phyloP scores from a whole-genome alignment of 345 rosid species.

The Gossypium stocksii region DNA sequence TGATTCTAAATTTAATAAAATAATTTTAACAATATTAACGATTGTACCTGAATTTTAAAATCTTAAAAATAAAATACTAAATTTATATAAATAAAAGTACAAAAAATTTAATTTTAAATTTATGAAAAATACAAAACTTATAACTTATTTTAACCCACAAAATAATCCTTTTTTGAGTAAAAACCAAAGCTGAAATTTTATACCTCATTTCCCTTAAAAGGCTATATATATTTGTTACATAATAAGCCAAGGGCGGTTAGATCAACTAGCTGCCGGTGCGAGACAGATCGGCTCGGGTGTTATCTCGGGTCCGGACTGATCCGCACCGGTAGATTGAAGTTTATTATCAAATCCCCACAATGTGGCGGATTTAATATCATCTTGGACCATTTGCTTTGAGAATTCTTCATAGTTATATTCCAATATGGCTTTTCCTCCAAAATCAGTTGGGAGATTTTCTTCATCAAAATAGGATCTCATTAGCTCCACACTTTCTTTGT shows the following conservation, averaged over 20 bases:
- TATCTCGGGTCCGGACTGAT: slow-evolving; percentile 48
- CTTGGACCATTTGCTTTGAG: slow-evolving; percentile 69
- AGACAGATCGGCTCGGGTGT: slow-evolving; percentile 46
- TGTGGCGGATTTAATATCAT: slow-evolving; percentile 61
- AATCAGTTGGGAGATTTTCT: slow-evolving; percentile 72
- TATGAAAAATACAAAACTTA: no score
- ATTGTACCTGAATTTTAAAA: no score
- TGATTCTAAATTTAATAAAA: no score
- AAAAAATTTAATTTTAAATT: no score
- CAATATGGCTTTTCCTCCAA: slow-evolving; percentile 71
- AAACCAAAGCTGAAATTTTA: background rate
- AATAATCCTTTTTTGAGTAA: no score
- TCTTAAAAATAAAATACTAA: no score
- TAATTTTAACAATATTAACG: no score
- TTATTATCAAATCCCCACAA: slow-evolving; percentile 56
- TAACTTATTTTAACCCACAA: no score
- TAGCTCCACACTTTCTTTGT: slow-evolving; percentile 65
- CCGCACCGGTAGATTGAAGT: slow-evolving; percentile 29
- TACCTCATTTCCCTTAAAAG: background rate
- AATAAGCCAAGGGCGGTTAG: background rate
- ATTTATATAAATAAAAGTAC: no score
- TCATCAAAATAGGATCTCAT: slow-evolving; percentile 77
- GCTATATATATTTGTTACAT: background rate
- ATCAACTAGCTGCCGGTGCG: slow-evolving; percentile 34
- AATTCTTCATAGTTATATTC: slow-evolving; percentile 79